Base-by-base conservation (phyloP, 805 yeast genomes). In the Candida silvicultrix region DNA sequence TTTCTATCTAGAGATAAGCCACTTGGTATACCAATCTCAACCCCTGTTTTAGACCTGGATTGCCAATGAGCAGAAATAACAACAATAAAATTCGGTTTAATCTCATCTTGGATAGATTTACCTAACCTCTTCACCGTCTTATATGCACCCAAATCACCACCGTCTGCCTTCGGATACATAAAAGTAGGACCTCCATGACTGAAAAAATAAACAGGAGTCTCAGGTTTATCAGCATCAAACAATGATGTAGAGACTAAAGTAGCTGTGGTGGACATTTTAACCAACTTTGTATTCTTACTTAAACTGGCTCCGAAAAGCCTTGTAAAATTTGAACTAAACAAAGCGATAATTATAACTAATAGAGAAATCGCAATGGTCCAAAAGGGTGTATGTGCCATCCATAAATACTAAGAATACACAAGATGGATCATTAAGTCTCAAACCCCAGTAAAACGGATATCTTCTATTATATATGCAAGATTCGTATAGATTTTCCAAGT, bases 181-280 rank as follows among this genome's bases (percentile, higher is more conserved):
- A 86, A 84, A 1, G 85, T 80, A 8, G 95, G 95, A 0, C 90
- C 94, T 8, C 95, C 95, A 64, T 86, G 95, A n/a, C 88, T 80
- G 38, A 85, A 59, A 62, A 85, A 87, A 59, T 66, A 83, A 1
- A 80, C 75, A 7, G 94, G 92, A 10, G 64, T 63, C 51, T 51
- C 57, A 38, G 59, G 60, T 16, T 43, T 50, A 1, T 50, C 11
- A 0, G 48, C 6, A 40, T 56, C 54, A 32, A 56, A 55, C 20
- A 56, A 38, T 3, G 50, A 36, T 15, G 34, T 20, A 5, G 41
- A n/a, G 10, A 16, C n/a, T 22, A 42, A 40, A 14, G 45, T 11
- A 6, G 42, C 12, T n/a, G 42, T 16, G 28, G 44, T 34, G 25
- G 25, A 23, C 25, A 23, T 23, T 9, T 23, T 23, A 9, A 9